Base-by-base conservation (phyloP, 2,329 filamentous ascomycete species). In the Trichoderma aggressivum region DNA sequence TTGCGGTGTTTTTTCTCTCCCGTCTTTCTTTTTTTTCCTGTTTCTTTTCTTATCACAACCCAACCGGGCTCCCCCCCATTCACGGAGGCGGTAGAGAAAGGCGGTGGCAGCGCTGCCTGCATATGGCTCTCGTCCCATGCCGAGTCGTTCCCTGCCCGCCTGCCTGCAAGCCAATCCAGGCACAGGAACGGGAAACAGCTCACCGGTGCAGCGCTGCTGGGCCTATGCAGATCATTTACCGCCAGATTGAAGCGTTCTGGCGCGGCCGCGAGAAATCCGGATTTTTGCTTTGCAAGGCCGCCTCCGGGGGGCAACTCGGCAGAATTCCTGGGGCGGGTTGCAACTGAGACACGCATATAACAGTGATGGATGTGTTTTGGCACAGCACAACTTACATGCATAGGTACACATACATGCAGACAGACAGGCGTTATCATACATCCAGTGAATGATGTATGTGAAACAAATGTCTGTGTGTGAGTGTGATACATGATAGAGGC, bases 211-310 rank as follows among this genome's bases (percentile, higher is more conserved):
- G 36, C 36, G 36, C 34, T 62, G 59, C 59, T 62, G 59, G 61
- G 39, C 26, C 43, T 65, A 55, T 68, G 65, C 65, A 68, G 65
- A 68, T 68, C 65, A 68, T 68, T 66, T 60, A 68, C 65, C 65
- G 65, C 56, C 65, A 60, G 39, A 61, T 68, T 34, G 65, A 65
- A 36, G 62, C 62, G 36, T 65, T 65, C 47, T 36, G 62, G 62
- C 62, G 59, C 36, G 36, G 36, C 59, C 11, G 39, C 43, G 21
- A 34, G 64, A 39, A 26, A 26, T 56, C 34, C 64, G 53, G 18
- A 32, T n/a, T n/a, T 47, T 56, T 60, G 64, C 26, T n/a, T n/a
- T 30, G n/a, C 39, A 28, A 53, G 28, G 18, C 65, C 55, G 55
- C n/a, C 11, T 34, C 55, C 39, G n/a, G n/a, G 39, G 36, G 55